Evolutionary conservation across 371 early-diverging fungal genomes (phyloP), one percentile per base, ranked within the genome.

Genomic region (Actinomucor elegans): DNA sequence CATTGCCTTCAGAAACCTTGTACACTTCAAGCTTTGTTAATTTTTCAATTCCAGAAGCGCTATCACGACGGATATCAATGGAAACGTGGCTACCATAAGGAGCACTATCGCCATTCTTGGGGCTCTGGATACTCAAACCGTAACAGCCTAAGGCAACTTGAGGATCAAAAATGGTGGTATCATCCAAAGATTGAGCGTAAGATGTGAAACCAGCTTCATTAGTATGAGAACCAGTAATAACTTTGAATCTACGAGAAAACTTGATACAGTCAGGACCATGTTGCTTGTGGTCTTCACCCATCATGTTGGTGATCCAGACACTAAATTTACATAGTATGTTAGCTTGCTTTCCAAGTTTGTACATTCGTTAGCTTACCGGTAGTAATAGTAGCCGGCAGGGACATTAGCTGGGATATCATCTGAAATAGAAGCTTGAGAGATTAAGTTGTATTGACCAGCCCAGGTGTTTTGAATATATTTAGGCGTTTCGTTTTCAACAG

Each of bases 231-330:
- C 78, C 80, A n/a, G 73, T 52, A 18, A 79, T 72, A 6, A 81
- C 83, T 74, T 84, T 85, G 69, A 86, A 83, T 42, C 72, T 73
- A 34, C 73, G 69, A 53, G 84, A 83, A 52, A 71, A 69, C 60
- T 86, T 71, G 21, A 70, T 47, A 57, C 73, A 77, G 37, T 71
- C 73, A 37, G 73, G 77, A 14, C 77, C 73, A 40, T 71, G 71
- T 67, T 64, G 63, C 21, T 67, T 67, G 28, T 66, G 52, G 18
- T n/a, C n/a, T n/a, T n/a, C n/a, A n/a, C n/a, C n/a, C 11, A 73
- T 52, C 52, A 59, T 42, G 61, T 77, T 77, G 55, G 73, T 69
- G 38, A 77, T 65, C 68, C 68, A 67, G 29, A 64, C 64, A 54
- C 67, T 64, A 45, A 21, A 24, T 33, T 12, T 27, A n/a, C n/a